Conservation (phyloP, 768 basidiomycete species). For the Lactarius hengduanensis region DNA sequence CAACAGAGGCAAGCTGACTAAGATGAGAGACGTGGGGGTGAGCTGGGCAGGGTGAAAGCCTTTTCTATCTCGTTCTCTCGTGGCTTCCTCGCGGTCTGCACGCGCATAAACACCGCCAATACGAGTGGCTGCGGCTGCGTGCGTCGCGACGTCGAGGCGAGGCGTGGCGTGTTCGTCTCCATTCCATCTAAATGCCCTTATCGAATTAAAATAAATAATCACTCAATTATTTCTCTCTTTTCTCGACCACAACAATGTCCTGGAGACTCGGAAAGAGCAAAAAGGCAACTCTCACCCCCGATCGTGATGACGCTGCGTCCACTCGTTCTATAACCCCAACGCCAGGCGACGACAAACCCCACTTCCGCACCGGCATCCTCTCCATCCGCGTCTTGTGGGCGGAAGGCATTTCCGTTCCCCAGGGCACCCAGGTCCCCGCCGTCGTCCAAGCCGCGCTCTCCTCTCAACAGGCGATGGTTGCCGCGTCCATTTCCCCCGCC, state of each 20-base stretch:
- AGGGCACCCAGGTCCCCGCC: slow-evolving; percentile 62
- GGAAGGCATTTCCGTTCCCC: slow-evolving; percentile 70
- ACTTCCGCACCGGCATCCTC: slow-evolving; percentile 74
- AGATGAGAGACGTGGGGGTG: not conserved
- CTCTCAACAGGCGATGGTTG: slow-evolving; percentile 73
- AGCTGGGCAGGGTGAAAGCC: not conserved
- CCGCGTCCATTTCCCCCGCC: slow-evolving; percentile 73
- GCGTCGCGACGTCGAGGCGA: not conserved
- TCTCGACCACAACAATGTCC: slow-evolving; percentile 21
- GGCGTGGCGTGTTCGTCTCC: not conserved
- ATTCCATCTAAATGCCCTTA: not conserved
- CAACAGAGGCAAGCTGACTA: slow-evolving; percentile 18
- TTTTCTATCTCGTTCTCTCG: slow-evolving; percentile 24
- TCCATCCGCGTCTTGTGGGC: slow-evolving; percentile 90
- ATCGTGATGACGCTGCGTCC: slow-evolving; percentile 28
- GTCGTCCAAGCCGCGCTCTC: slow-evolving; percentile 76
- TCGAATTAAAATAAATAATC: not conserved
- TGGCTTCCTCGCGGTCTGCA: slow-evolving; percentile 26
- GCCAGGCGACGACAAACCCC: slow-evolving; percentile 65
- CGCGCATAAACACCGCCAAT: slow-evolving; percentile 14
- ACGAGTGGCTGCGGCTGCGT: not conserved
- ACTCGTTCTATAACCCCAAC: slow-evolving; percentile 81
- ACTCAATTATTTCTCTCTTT: not conserved
- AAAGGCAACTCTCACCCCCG: slow-evolving; percentile 26
- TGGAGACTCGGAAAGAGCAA: slow-evolving; percentile 30